These are phyloP conservation scores for Ganoderma leucocontextum DNA, from an alignment of 1,284 basidiomycete genomes.

Conservation along the genomic window DNA sequence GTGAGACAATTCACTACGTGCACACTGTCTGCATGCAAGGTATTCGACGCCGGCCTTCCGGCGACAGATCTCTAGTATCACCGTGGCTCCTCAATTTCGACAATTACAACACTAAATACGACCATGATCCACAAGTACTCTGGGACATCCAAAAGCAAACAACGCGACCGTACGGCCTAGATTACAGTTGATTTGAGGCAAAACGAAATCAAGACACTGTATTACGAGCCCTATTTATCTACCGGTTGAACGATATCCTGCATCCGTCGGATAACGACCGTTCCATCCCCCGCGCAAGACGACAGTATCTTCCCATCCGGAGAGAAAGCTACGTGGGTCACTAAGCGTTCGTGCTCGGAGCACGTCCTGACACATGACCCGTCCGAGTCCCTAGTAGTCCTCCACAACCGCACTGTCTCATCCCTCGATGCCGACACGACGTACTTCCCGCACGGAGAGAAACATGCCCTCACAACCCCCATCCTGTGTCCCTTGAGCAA, in stretches of 20 bases:
- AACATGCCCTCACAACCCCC: neutral
- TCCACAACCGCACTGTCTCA: constrained; percentile 1
- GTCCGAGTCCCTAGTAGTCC: neutral
- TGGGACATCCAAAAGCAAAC: too few relatives aligned
- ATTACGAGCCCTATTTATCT: neutral
- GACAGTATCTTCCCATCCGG: constrained; percentile 1
- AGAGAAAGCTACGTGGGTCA: neutral
- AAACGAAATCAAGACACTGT: too few relatives aligned
- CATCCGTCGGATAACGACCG: neutral
- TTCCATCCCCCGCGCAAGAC: constrained; percentile 5
- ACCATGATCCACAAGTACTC: too few relatives aligned
- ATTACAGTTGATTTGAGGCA: too few relatives aligned
- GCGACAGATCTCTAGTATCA: too few relatives aligned
- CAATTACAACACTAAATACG: too few relatives aligned
- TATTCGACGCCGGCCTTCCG: too few relatives aligned
- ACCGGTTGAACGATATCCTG: neutral
- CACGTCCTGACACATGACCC: constrained; percentile 9
- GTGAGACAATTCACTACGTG: too few relatives aligned
- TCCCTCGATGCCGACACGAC: neutral
- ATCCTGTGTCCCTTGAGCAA: neutral
- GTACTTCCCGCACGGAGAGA: neutral
- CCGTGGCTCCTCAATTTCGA: too few relatives aligned
- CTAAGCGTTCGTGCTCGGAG: neutral
- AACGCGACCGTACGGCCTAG: too few relatives aligned
- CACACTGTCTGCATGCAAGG: too few relatives aligned